These are phyloP conservation scores for Termitomyces sp. DNA, from an alignment of 768 basidiomycete genomes.

Conservation along the genomic window DNA sequence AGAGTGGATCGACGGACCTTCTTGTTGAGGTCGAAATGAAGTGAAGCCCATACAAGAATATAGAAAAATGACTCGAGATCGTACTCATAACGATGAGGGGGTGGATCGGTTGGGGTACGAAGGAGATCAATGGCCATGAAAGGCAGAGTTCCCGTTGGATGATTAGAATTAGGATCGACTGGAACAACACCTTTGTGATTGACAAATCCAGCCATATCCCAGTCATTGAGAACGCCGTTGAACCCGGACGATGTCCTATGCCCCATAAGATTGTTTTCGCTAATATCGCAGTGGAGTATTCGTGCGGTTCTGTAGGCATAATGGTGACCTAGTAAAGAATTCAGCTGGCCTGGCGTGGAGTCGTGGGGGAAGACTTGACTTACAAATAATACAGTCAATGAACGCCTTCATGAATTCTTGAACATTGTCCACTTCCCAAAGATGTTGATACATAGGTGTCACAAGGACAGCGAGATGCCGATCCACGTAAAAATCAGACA, in stretches of 20 bases:
- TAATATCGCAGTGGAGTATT: background rate
- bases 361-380: background rate
- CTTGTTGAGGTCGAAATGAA: conserved; percentile 1
- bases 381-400: background rate
- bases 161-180: background rate
- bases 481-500: background rate
- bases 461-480: background rate
- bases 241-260: background rate
- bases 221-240: background rate
- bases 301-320: background rate
- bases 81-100: conserved; percentile 1
- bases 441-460: background rate
- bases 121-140: conserved; percentile 3
- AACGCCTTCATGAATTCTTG: background rate
- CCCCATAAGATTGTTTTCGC: conserved; percentile 2
- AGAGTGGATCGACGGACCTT: background rate
- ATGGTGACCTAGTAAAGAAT: background rate
- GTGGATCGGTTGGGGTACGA: background rate
- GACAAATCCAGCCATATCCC: background rate
- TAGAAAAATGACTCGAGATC: conserved; percentile 11
- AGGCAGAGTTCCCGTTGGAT: background rate
- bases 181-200: background rate
- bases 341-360: too few relatives aligned
- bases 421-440: conserved; percentile 1
- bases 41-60: conserved; percentile 7